Base-by-base conservation (phyloP, 1,139 yeast genomes). In the Blastobotrys raffinosifermentans region DNA sequence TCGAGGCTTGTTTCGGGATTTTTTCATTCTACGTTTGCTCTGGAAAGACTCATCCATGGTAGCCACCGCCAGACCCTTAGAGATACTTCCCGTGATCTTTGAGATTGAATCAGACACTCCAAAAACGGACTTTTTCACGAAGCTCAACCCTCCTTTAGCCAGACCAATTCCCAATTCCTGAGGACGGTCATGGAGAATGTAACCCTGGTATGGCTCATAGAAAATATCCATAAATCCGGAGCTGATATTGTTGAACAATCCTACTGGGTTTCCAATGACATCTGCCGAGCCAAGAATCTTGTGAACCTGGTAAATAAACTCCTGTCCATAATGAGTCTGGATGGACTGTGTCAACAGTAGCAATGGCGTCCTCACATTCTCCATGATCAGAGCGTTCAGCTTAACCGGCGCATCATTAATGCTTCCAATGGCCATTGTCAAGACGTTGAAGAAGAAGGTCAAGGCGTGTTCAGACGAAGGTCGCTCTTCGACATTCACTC, bases 391-490 rank as follows among this genome's bases (percentile, higher is more conserved):
- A 0, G 98, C 91, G 55, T 91, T 86, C 54, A 93, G 66, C 51
- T 82, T 76, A 26, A 93, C 85, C 2, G 98, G 98, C 0, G 99
- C 98, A 61, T 91, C 97, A 54, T 91, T 89, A 43, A 93, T 85
- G 59, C 91, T 93, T 19, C 98, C 98, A 48, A 93, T 77, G 0
- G 98, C 95, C 97, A 89, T 89, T 0, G 97, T 87, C 44, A 93
- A 66, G 32, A 91, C 79, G 57, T 91, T 87, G 49, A 85, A 71
- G 53, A 87, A 79, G 60, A 81, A 82, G 46, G 72, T 60, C 39
- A 82, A 53, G 0, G 94, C 70, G 48, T 81, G 83, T 39, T 75
- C 78, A 1, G 85, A 67, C 0, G 74, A 66, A 0, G 75, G 63
- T 35, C 70, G 66, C 39, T 73, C 81, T 48, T 71, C 75, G 32